These are phyloP conservation scores for Spatholobus suberectus DNA, from an alignment of 306 rosid species.

Conservation along the genomic window DNA sequence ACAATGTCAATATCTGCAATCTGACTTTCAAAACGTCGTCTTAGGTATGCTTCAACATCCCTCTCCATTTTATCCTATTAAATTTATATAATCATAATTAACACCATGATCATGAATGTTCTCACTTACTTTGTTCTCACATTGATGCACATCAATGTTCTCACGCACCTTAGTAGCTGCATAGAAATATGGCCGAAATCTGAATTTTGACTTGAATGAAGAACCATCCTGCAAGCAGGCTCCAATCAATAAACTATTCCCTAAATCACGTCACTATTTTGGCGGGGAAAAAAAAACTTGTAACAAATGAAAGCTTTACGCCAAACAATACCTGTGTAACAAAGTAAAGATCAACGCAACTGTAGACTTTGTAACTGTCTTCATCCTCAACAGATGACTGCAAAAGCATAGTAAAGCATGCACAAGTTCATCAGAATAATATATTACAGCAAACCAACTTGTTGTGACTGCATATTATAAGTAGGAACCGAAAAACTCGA, in stretches of 20 bases:
- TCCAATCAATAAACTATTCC: constrained; percentile 41
- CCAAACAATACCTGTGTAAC: constrained; percentile 77
- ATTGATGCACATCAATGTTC: constrained; percentile 1
- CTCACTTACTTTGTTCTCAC: no score
- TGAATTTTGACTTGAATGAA: constrained; percentile 81
- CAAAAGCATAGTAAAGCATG: constrained; percentile 46
- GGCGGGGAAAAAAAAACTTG: background rate
- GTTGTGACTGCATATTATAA: background rate
- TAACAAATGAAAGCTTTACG: background rate
- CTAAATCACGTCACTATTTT: constrained; percentile 7
- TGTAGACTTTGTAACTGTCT: constrained; percentile 65
- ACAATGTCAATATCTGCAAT: constrained; percentile 82
- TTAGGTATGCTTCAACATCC: constrained; percentile 87
- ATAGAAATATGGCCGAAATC: constrained; percentile 88
- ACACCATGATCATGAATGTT: constrained; percentile 4
- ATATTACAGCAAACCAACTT: constrained; percentile 31
- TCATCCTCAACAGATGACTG: constrained; percentile 92
- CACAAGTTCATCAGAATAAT: constrained; percentile 32
- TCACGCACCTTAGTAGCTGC: constrained; percentile 78
- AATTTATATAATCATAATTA: constrained; percentile 38
- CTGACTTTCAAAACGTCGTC: constrained; percentile 82
- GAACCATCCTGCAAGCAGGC: constrained; percentile 85
- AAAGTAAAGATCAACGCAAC: constrained; percentile 89
- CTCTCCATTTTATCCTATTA: constrained; percentile 77
- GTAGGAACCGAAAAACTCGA: background rate